Conservation (phyloP, 208 protist genomes). For the Leishmania guyanensis region DNA sequence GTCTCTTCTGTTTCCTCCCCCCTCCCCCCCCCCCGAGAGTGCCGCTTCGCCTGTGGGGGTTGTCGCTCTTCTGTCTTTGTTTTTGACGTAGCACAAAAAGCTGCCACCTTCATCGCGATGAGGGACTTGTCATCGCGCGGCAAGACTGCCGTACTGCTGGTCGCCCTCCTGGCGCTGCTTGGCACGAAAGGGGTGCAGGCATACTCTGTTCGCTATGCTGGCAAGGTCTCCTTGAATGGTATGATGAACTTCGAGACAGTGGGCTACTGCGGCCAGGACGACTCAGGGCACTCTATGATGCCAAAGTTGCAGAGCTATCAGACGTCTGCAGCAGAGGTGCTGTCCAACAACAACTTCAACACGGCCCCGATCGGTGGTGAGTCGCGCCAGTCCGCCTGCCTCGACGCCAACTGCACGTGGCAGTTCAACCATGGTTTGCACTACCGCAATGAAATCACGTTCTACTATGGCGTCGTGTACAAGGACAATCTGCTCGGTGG, state of each 20-base stretch:
- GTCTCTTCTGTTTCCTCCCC: background rate
- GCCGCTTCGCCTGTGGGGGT: background rate
- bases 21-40: background rate
- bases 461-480: constrained; percentile 56
- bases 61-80: background rate
- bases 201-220: constrained; percentile 50
- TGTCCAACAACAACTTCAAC: constrained; percentile 26
- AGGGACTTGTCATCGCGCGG: background rate
- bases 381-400: constrained; percentile 44
- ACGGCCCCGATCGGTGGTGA: constrained; percentile 52
- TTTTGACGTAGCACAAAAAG: background rate
- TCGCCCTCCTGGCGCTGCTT: constrained; percentile 23
- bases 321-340: constrained; percentile 12
- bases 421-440: constrained; percentile 60
- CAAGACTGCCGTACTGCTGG: constrained; percentile 3
- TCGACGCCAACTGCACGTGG: constrained; percentile 47
- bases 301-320: constrained; percentile 50
- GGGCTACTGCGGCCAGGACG: constrained; percentile 40
- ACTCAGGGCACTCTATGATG: constrained; percentile 63
- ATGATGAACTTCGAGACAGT: constrained; percentile 23
- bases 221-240: constrained; percentile 16
- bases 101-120: background rate
- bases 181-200: constrained; percentile 17
- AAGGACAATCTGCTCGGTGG: constrained; percentile 19
- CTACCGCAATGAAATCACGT: constrained; percentile 46